These are phyloP conservation scores for Turnera subulata DNA, from an alignment of 345 rosid genomes.

Conservation along the genomic window DNA sequence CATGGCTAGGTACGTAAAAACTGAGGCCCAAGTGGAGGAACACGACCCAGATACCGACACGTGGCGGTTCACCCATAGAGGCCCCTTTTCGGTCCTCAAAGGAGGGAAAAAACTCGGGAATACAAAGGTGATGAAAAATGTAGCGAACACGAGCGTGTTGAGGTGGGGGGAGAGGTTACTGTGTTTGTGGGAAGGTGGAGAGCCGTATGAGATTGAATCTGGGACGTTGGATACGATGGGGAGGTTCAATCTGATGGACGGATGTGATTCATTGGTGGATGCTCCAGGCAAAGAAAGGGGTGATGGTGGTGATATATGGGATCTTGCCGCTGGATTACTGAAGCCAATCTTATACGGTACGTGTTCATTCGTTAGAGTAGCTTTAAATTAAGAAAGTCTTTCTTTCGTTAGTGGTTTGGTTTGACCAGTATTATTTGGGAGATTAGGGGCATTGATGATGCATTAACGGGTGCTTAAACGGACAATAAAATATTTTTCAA, in stretches of 20 bases:
- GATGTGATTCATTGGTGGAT: slow-evolving; percentile 17
- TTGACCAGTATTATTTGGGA: too few species aligned
- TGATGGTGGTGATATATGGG: slow-evolving; percentile 33
- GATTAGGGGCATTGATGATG: too few species aligned
- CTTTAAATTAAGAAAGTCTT: not conserved
- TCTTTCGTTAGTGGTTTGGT: too few species aligned
- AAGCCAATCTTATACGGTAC: slow-evolving; percentile 71
- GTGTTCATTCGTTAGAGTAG: slow-evolving; percentile 8
- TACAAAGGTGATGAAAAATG: slow-evolving; percentile 91
- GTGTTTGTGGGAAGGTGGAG: slow-evolving; percentile 96
- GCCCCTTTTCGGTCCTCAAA: slow-evolving; percentile 80
- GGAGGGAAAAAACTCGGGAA: slow-evolving; percentile 70
- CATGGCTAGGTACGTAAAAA: slow-evolving; percentile 76
- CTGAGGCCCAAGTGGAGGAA: slow-evolving; percentile 84
- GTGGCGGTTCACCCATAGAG: slow-evolving; percentile 78
- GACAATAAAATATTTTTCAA: too few species aligned
- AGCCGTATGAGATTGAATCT: slow-evolving; percentile 74
- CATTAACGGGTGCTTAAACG: too few species aligned
- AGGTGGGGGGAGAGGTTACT: slow-evolving; percentile 69
- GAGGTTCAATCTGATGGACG: slow-evolving; percentile 39
- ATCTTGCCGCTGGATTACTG: slow-evolving; percentile 56
- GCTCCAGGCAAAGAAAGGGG: slow-evolving; percentile 3
- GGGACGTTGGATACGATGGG: slow-evolving; percentile 68
- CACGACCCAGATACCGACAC: slow-evolving; percentile 58
- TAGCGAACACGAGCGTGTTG: slow-evolving; percentile 82